Evolutionary conservation across 1,284 basidiomycete genomes (phyloP).

Genomic region (Ustilago tritici): DNA sequence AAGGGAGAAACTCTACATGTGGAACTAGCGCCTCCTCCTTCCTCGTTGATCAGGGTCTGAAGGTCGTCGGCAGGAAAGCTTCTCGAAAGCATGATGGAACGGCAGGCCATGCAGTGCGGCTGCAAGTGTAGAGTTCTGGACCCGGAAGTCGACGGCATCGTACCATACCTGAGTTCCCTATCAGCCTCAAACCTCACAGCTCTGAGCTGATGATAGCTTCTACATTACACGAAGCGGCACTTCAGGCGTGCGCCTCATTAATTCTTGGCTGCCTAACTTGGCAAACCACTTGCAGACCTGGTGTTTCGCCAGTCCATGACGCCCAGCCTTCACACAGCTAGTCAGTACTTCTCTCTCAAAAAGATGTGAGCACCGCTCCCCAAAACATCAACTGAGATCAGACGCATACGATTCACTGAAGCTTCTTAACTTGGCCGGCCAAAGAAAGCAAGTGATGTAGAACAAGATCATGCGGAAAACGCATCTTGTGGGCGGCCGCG

Average conservation of each 20-base stretch:
- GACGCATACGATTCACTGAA: too few species aligned
- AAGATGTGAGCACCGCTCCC: too few species aligned
- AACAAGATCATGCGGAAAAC: conserved; percentile 6
- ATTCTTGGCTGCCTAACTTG: background rate
- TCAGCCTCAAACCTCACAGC: background rate
- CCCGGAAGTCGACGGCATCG: conserved; percentile 4
- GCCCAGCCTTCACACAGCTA: too few species aligned
- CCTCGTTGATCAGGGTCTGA: background rate
- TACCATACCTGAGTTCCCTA: background rate
- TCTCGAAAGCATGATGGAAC: background rate
- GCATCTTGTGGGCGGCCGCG: conserved; percentile 6
- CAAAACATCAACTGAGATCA: too few species aligned
- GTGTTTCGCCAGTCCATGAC: too few species aligned
- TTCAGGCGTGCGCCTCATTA: too few species aligned
- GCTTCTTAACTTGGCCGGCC: too few species aligned
- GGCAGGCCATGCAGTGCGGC: background rate
- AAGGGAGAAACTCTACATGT: conserved; percentile 7
- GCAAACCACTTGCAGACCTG: too few species aligned
- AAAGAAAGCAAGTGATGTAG: background rate
- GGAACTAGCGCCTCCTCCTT: background rate
- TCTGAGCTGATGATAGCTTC: background rate
- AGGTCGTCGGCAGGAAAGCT: background rate
- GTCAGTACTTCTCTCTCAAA: too few species aligned
- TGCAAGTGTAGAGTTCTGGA: conserved; percentile 16
- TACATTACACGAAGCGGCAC: background rate